Evolutionary conservation across 2,329 filamentous ascomycete species (phyloP), one percentile per base, ranked within the genome.

Genomic region (Pseudocercospora musae): DNA sequence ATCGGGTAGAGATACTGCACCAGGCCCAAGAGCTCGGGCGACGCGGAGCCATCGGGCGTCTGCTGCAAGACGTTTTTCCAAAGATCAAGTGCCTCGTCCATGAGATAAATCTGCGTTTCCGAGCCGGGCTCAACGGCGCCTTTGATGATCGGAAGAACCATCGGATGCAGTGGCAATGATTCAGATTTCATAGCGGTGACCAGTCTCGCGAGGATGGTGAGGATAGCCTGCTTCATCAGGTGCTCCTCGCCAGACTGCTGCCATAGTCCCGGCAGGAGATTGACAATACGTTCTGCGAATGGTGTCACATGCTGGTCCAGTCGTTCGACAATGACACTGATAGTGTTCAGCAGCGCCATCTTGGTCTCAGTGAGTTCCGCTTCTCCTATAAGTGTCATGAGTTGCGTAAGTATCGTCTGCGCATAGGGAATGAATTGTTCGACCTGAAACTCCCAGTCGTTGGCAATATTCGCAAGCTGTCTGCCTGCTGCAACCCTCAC

Each of bases 171-270:
- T 18, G 87, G 84, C 64, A 88, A 84, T 4, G 92, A 95, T 9
- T 89, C 85, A 11, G 85, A 83, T 62, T 89, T 91, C 85, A 98
- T 90, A 1, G 93, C 90, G 73, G 87, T 87, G n/a, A 96, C 90
- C 13, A 99, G 82, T 1, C 92, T 89, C 1, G 91, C 84, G 57
- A 98, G 86, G 42, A 98, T 89, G 2, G 90, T 91, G 61, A 98
- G 84, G 57, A 98, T 92, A 1, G 92, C 88, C 77, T 97, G 93
- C 76, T 98, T 98, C 82, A 97, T 90, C 75, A 98, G 86, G 77
- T 92, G 91, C 71, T 95, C 91, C 63, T 96, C 89, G 0, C 89
- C 91, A 2, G 91, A 92, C 57, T 88, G 86, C 63, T 91, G 88
- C 95, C 95, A 99, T 0, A 98, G 82, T 3, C 83, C 82, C 0